Percentiles rank a stretch among this genome's conserved stretches.
Evolutionary conservation across 2,329 filamentous ascomycete genomes (phyloP).

Genomic region (Exophiala oligosperma): DNA sequence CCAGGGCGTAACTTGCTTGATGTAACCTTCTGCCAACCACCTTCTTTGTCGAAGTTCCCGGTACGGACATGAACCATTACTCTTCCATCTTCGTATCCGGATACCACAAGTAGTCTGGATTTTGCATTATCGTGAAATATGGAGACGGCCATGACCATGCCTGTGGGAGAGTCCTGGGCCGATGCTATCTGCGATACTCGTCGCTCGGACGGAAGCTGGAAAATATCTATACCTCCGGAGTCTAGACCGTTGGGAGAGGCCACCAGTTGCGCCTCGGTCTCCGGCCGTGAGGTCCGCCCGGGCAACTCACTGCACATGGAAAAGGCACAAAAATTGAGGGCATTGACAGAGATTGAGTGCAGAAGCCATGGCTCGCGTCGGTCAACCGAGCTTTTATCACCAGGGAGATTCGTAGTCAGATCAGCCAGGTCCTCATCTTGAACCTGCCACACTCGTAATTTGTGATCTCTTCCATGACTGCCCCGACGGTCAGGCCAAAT

Average conservation of each 20-base stretch:
- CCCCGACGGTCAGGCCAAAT: not conserved
- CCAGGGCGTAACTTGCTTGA: constrained; percentile 60
- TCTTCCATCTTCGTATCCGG: constrained; percentile 84
- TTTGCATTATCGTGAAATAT: constrained; percentile 52
- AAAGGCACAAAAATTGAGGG: constrained; percentile 93
- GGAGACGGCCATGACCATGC: constrained; percentile 84
- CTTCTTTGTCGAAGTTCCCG: constrained; percentile 2
- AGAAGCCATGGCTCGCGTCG: constrained; percentile 75
- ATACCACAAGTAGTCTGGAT: constrained; percentile 51
- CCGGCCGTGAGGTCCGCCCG: not conserved
- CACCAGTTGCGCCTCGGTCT: constrained; percentile 49
- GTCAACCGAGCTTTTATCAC: constrained; percentile 57
- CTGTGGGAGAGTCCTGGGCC: constrained; percentile 46
- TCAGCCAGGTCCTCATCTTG: constrained; percentile 57
- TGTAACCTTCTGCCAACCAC: constrained; percentile 61
- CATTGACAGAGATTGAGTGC: constrained; percentile 80
- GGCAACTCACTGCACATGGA: constrained; percentile 54
- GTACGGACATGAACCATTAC: constrained; percentile 59
- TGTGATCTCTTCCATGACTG: constrained; percentile 89
- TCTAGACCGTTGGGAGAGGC: constrained; percentile 78
- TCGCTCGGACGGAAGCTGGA: constrained; percentile 71
- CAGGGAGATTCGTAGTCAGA: constrained; percentile 68
- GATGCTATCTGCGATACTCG: constrained; percentile 63
- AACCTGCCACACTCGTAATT: constrained; percentile 81
- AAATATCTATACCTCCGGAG: constrained; percentile 80